phyloP scores from a whole-genome alignment of 306 rosid species.

The Luffa aegyptiaca region DNA sequence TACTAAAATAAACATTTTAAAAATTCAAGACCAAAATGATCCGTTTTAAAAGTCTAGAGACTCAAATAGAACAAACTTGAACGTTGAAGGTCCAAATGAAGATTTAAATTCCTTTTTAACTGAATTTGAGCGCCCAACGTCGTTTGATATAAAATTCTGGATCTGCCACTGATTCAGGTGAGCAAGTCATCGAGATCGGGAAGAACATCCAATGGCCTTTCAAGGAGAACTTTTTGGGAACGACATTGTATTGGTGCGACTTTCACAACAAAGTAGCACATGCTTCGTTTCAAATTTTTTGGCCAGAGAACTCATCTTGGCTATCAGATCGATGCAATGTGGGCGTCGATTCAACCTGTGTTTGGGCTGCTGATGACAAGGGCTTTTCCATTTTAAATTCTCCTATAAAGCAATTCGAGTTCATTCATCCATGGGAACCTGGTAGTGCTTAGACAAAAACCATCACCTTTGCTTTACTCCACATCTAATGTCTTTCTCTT shows the following conservation, averaged over 20 bases:
- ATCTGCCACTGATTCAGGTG: neutral
- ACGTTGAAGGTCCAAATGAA: no score
- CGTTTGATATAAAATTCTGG: neutral
- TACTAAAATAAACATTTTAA: no score
- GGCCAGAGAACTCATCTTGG: neutral
- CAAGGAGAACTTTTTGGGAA: neutral
- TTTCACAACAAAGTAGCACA: neutral
- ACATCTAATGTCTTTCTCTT: no score
- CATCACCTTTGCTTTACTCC: no score
- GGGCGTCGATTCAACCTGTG: neutral
- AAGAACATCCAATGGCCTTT: neutral
- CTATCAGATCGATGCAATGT: no score
- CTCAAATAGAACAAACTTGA: no score
- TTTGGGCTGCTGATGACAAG: neutral
- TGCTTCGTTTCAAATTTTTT: neutral
- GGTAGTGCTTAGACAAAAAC: neutral
- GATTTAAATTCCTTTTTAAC: neutral
- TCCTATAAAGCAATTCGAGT: no score
- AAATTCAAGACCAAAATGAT: no score
- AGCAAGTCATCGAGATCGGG: neutral
- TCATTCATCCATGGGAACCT: neutral
- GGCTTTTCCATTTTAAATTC: no score
- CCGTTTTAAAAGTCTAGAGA: no score
- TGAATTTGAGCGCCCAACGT: neutral
- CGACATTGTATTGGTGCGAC: neutral